phyloP scores from a whole-genome alignment of 1,139 yeast genomes.

The Pichia sp. region DNA sequence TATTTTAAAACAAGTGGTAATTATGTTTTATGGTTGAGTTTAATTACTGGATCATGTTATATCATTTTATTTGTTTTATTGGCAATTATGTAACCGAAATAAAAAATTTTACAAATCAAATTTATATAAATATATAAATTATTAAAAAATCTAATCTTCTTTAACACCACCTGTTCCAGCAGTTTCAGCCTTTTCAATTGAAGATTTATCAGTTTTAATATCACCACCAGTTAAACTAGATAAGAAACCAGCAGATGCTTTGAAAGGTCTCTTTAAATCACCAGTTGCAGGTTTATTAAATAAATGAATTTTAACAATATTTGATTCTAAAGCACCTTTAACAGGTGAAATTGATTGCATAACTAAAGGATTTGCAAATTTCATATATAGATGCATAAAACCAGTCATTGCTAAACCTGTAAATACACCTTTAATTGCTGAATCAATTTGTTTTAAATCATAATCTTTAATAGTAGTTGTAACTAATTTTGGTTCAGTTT shows the following conservation, averaged over 20 bases:
- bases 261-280: slow-evolving; percentile 95
- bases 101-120: not conserved
- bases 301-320: slow-evolving; percentile 86
- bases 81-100: slow-evolving; percentile 30
- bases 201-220: slow-evolving; percentile 74
- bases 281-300: slow-evolving; percentile 82
- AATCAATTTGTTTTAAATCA: slow-evolving; percentile 79
- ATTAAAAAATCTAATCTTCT: slow-evolving; percentile 51
- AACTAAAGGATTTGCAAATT: slow-evolving; percentile 93
- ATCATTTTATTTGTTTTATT: slow-evolving; percentile 39
- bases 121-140: not conserved
- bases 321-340: slow-evolving; percentile 84
- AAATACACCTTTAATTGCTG: slow-evolving; percentile 74
- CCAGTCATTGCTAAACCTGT: slow-evolving; percentile 97
- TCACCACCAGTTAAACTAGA: slow-evolving; percentile 57
- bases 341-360: slow-evolving; percentile 91
- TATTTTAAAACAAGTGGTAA: slow-evolving; percentile 48
- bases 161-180: slow-evolving; percentile 88
- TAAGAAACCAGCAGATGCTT: slow-evolving; percentile 69
- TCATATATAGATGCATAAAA: slow-evolving; percentile 96
- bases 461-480: slow-evolving; percentile 93
- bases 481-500: slow-evolving; percentile 62
- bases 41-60: slow-evolving; percentile 43
- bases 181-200: slow-evolving; percentile 78
- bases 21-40: slow-evolving; percentile 38